phyloP scores from a whole-genome alignment of 179 eudicot species.

The Corrigiola litoralis region DNA sequence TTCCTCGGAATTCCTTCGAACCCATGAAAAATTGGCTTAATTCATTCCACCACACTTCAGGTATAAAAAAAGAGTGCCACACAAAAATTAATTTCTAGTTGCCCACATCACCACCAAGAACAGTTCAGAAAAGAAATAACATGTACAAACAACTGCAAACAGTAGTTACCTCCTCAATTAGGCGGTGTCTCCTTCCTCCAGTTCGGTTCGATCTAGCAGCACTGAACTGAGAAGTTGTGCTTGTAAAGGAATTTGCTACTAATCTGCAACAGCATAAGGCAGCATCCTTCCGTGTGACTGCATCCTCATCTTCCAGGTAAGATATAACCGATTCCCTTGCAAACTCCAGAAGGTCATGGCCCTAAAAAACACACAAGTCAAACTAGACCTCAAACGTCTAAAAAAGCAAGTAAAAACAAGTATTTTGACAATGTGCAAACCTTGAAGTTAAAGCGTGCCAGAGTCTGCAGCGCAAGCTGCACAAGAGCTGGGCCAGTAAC shows the following conservation, averaged over 20 bases:
- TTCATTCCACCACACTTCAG: no score
- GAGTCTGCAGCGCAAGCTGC: slow-evolving; percentile 93
- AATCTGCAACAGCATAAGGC: slow-evolving; percentile 89
- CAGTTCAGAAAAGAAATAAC: not conserved
- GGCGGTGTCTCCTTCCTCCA: slow-evolving; percentile 74
- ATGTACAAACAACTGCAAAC: not conserved
- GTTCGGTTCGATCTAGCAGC: slow-evolving; percentile 67
- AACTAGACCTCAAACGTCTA: not conserved
- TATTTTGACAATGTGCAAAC: slow-evolving; percentile 33
- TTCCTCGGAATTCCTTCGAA: no score
- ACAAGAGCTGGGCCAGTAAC: slow-evolving; percentile 66
- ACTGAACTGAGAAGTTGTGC: slow-evolving; percentile 49
- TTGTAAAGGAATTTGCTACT: slow-evolving; percentile 67
- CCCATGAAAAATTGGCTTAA: no score
- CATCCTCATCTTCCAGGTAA: slow-evolving; percentile 91
- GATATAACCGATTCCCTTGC: slow-evolving; percentile 73
- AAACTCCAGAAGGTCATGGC: slow-evolving; percentile 92
- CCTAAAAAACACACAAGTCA: slow-evolving; percentile 42
- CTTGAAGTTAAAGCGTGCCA: slow-evolving; percentile 87
- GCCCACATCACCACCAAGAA: not conserved
- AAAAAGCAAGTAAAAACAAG: not conserved
- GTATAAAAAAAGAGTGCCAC: no score
- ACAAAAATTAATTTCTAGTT: no score
- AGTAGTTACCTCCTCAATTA: slow-evolving; percentile 76
- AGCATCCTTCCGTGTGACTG: slow-evolving; percentile 84